Base-by-base conservation (phyloP, 2,329 filamentous ascomycete species). In the Tolypocladium nubicola region DNA sequence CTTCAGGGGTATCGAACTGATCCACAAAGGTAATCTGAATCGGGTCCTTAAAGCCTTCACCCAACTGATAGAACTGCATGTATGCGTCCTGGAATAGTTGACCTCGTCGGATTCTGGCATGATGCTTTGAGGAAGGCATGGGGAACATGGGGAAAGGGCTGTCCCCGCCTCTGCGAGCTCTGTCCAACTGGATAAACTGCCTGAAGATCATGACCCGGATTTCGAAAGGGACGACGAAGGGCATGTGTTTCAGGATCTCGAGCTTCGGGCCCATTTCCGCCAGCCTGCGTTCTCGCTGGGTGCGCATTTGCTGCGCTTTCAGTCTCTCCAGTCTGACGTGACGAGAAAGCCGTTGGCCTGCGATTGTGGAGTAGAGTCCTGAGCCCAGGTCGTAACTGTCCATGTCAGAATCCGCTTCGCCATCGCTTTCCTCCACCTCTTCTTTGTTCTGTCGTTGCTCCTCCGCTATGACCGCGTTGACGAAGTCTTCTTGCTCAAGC, bases 1-100 rank as follows among this genome's bases (percentile, higher is more conserved):
- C 93, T 73, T 99, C 94, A 9, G 84, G 79, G 1, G 87, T 83
- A 60, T 88, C 89, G 63, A 96, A 99, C 59, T 91, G 83, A 68
- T 99, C 94, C 49, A 97, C 86, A 69, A 99, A 99, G 0, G 90
- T 94, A 66, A 99, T 97, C 67, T 96, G 90, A 40, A 99, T 96
- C 0, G 91, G 90, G 67, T 97, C 93, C 68, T 97, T 97, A 57
- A 99, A 74, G 0, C 86, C 87, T 16, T 93, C 88, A 0, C 88
- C 88, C 6, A 97, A 78, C 1, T 82, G 71, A 65, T 90, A 97
- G 66, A 97, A 97, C 57, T 91, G 82, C 4, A 86, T 76, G 67
- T 86, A 93, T 0, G 94, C 94, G 73, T 97, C 92, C 21, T 89
- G 81, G 66, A 97, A 97, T 6, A 96, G 80, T 53, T 83, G 80